Evolutionary conservation across 805 yeast species (phyloP), one percentile per base, ranked within the genome.

Genomic region (Candida gorgasii): DNA sequence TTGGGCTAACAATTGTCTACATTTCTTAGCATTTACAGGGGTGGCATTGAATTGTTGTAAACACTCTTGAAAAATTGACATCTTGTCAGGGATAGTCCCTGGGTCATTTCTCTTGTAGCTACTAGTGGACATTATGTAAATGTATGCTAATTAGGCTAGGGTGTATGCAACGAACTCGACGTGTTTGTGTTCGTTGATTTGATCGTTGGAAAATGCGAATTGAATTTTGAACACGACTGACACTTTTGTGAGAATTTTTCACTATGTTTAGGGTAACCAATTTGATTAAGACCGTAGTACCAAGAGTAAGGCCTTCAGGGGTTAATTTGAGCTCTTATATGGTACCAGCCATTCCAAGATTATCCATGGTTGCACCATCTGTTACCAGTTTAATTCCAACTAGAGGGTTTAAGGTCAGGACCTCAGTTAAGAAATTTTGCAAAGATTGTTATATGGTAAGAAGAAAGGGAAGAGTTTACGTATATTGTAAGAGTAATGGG

Each of bases 31-130:
- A 55, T 86, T 84, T 46, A 90, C 84, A 8, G 96, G 96, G 33
- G 93, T 78, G 50, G 90, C 88, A 70, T 90, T 92, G 77, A 93
- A 93, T 47, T 87, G 90, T 52, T 86, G 86, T 58, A 88, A 72
- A 73, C 97, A 90, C 62, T 90, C 96, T 68, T 93, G 99, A 65
- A 86, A 92, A 49, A 93, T 90, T 8, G 97, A 84, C 98, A 93
- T 93, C 68, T 90, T 90, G 68, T 93, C 98, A 43, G 96, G 95
- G 38, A 84, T 72, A 15, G 55, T 47, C 52, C 77, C 87, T 61
- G 86, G 89, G 59, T 89, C 97, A 66, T 77, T 80, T 70, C 87
- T 86, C 72, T 89, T 89, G 68, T 87, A 89, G 34, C 86, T 73
- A 52, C 74, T 81, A 28, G 95, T 81, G 35, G 97, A 89, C 97